Conservation (phyloP, 2,329 filamentous ascomycete genomes). For the Corynespora cassiicola region DNA sequence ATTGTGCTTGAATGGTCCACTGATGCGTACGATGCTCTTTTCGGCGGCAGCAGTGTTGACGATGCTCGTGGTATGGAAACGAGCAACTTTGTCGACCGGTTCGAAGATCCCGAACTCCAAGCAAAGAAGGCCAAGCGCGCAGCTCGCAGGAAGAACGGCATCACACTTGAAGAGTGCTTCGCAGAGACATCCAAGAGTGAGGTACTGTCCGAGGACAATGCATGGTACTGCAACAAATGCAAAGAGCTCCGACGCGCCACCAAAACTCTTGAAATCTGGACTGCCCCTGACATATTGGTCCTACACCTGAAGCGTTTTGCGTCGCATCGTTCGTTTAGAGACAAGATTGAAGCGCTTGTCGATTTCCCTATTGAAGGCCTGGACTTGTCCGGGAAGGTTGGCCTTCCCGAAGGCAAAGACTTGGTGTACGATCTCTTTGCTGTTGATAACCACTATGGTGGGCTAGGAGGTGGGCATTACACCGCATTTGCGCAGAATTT, state of each 20-base stretch:
- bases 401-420: slow-evolving; percentile 79
- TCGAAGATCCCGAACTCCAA: slow-evolving; percentile 64
- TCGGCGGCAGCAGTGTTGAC: slow-evolving; percentile 55
- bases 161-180: slow-evolving; percentile 87
- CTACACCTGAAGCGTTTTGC: slow-evolving; percentile 97
- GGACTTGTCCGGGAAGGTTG: slow-evolving; percentile 80
- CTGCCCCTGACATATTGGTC: slow-evolving; percentile 90
- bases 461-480: slow-evolving; percentile 93
- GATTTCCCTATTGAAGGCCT: slow-evolving; percentile 90
- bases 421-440: slow-evolving; percentile 92
- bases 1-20: slow-evolving; percentile 87
- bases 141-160: slow-evolving; percentile 73
- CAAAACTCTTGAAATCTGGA: slow-evolving; percentile 98
- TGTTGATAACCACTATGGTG: slow-evolving; percentile 94
- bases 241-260: slow-evolving; percentile 91
- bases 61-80: slow-evolving; percentile 67
- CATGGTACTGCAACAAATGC: slow-evolving; percentile 96
- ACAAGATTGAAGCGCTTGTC: slow-evolving; percentile 90
- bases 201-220: slow-evolving; percentile 91
- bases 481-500: slow-evolving; percentile 95
- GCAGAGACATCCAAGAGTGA: slow-evolving; percentile 95
- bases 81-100: slow-evolving; percentile 64
- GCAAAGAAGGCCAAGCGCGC: slow-evolving; percentile 68
- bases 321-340: slow-evolving; percentile 78
- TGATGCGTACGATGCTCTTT: slow-evolving; percentile 74